phyloP scores from a whole-genome alignment of 192 early-diverging fungal genomes.

The Backusella liffmaniae region DNA sequence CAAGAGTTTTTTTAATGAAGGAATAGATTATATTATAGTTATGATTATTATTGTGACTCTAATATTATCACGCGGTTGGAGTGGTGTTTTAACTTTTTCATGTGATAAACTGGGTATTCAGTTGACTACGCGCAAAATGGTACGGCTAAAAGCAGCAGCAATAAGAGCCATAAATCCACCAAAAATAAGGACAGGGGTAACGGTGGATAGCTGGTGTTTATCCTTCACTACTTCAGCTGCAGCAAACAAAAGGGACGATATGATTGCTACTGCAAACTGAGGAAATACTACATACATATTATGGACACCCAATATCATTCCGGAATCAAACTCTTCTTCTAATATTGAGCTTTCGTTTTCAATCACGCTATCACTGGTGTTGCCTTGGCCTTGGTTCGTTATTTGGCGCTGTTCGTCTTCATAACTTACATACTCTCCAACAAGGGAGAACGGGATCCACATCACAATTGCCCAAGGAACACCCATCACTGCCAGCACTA shows the following conservation, averaged over 20 bases:
- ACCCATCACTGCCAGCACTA: conserved; percentile 72
- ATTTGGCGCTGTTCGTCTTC: conserved; percentile 39
- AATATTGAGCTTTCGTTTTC: not conserved
- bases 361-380: not conserved
- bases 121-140: conserved; percentile 25
- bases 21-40: not conserved
- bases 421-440: conserved; percentile 72
- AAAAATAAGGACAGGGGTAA: conserved; percentile 66
- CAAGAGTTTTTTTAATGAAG: not conserved
- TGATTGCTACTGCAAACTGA: conserved; percentile 81
- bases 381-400: not conserved
- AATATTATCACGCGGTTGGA: not conserved
- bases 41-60: not conserved
- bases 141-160: conserved; percentile 52
- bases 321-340: conserved; percentile 41
- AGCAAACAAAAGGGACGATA: conserved; percentile 72
- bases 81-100: conserved; percentile 1
- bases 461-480: conserved; percentile 85
- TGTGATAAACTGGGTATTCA: not conserved
- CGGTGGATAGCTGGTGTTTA: conserved; percentile 23
- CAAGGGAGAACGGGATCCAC: conserved; percentile 93
- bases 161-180: conserved; percentile 65
- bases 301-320: conserved; percentile 85
- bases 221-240: conserved; percentile 17
- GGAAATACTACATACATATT: conserved; percentile 94